Percentiles rank a stretch among this genome's conserved stretches.
Conservation (phyloP, 768 basidiomycete genomes). For the Macrolepiota dolichaula region DNA sequence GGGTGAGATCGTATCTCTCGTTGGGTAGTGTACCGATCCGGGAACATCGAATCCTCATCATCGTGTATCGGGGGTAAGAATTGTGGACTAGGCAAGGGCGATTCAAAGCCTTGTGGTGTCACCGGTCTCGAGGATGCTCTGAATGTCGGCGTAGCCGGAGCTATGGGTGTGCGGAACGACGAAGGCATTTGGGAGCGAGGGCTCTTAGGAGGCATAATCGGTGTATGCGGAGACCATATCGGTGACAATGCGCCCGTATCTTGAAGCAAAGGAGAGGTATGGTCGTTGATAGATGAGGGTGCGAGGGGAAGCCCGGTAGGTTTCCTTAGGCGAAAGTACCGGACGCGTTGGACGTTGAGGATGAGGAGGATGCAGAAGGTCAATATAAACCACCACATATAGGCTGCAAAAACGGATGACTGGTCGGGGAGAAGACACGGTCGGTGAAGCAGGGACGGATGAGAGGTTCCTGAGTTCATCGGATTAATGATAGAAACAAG, state of each 20-base stretch:
- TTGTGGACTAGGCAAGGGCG: constrained; percentile 28
- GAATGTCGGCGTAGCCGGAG: constrained; percentile 9
- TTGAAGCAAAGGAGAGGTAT: background rate
- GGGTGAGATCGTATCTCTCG: constrained; percentile 27
- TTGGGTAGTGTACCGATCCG: constrained; percentile 43
- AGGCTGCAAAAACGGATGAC: constrained; percentile 45
- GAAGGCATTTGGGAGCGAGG: constrained; percentile 6
- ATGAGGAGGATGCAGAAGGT: constrained; percentile 59
- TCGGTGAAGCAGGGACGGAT: constrained; percentile 53
- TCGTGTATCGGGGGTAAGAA: constrained; percentile 42
- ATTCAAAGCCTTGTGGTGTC: constrained; percentile 21
- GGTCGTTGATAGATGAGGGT: constrained; percentile 11
- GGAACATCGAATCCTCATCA: constrained; percentile 49
- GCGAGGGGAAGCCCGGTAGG: constrained; percentile 17
- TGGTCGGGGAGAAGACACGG: constrained; percentile 82
- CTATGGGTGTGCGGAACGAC: constrained; percentile 10
- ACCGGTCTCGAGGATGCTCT: constrained; percentile 27
- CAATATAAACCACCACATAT: constrained; percentile 41
- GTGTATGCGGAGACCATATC: constrained; percentile 12
- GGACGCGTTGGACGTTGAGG: constrained; percentile 39
- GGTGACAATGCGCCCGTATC: background rate
- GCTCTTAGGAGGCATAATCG: constrained; percentile 4
- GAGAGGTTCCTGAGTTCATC: constrained; percentile 25
- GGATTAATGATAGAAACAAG: constrained; percentile 62
- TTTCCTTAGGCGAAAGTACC: constrained; percentile 34